These are phyloP conservation scores for Periconia sp. DNA, from an alignment of 2,329 filamentous ascomycete species.

Conservation along the genomic window DNA sequence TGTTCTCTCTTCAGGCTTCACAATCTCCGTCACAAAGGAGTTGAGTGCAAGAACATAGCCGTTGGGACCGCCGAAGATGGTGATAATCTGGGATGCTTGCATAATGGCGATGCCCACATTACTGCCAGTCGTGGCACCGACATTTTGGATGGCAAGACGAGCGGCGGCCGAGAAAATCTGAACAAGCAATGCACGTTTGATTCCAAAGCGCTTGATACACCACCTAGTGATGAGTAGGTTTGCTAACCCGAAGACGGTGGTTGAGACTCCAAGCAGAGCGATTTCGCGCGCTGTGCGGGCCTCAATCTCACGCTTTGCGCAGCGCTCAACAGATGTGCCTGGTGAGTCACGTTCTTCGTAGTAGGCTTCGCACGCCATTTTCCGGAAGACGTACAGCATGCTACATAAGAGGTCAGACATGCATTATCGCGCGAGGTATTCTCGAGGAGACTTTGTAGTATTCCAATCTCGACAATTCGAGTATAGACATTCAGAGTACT, in stretches of 20 bases:
- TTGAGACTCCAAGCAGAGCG: conserved; percentile 70
- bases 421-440: too few relatives aligned
- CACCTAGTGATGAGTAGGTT: conserved; percentile 73
- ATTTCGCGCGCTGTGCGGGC: conserved; percentile 68
- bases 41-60: conserved; percentile 74
- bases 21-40: conserved; percentile 70
- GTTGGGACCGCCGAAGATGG: conserved; percentile 70
- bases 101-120: conserved; percentile 69
- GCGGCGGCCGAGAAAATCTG: conserved; percentile 70
- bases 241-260: conserved; percentile 69
- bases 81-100: conserved; percentile 71
- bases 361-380: conserved; percentile 75
- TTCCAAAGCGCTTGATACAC: conserved; percentile 69
- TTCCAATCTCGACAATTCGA: too few relatives aligned
- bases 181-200: conserved; percentile 66
- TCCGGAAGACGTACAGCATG: conserved; percentile 68
- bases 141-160: conserved; percentile 67
- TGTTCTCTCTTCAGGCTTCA: conserved; percentile 65
- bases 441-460: too few relatives aligned
- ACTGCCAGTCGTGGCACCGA: conserved; percentile 69
- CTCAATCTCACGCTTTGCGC: conserved; percentile 66
- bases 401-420: conserved; percentile 1
- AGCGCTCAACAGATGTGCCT: conserved; percentile 57
- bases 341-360: conserved; percentile 65
- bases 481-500: too few relatives aligned